A percentile compares a stretch with the other conserved stretches of the same genome.
phyloP scores from a whole-genome alignment of 371 early-diverging fungal species.

The Thermomucor indicae-seudaticae region DNA sequence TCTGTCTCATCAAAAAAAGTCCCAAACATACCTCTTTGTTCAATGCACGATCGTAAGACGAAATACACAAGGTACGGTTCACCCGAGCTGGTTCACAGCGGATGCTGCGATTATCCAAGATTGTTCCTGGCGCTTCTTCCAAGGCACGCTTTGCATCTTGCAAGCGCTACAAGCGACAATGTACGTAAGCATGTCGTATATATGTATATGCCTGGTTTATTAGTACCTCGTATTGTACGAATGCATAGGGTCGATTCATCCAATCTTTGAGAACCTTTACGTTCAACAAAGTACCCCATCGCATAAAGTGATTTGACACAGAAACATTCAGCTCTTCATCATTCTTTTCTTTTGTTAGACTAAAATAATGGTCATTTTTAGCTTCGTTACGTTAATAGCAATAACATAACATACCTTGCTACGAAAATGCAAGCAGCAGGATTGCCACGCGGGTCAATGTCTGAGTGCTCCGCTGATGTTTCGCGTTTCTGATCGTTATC shows the following conservation, averaged over 20 bases:
- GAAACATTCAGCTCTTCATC: constrained; percentile 57
- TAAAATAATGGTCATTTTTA: constrained; percentile 12
- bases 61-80: constrained; percentile 74
- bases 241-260: constrained; percentile 79
- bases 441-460: constrained; percentile 21
- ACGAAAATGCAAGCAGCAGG: constrained; percentile 58
- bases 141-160: constrained; percentile 64
- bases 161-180: constrained; percentile 18
- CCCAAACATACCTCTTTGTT: constrained; percentile 31
- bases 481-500: too few relatives aligned
- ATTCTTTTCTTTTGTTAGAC: constrained; percentile 57
- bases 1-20: background rate
- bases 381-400: background rate
- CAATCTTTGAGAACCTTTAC: constrained; percentile 82
- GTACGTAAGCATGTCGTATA: background rate
- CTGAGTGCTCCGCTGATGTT: too few relatives aligned
- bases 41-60: constrained; percentile 37
- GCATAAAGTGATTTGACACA: constrained; percentile 60
- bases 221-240: constrained; percentile 75
- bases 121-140: constrained; percentile 62
- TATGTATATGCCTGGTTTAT: background rate
- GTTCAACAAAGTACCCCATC: constrained; percentile 67
- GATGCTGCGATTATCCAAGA: constrained; percentile 68
- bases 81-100: constrained; percentile 85
- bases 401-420: constrained; percentile 34